These are phyloP conservation scores for Didymosphaeria variabile DNA, from an alignment of 2,329 filamentous ascomycete species.

Conservation along the genomic window DNA sequence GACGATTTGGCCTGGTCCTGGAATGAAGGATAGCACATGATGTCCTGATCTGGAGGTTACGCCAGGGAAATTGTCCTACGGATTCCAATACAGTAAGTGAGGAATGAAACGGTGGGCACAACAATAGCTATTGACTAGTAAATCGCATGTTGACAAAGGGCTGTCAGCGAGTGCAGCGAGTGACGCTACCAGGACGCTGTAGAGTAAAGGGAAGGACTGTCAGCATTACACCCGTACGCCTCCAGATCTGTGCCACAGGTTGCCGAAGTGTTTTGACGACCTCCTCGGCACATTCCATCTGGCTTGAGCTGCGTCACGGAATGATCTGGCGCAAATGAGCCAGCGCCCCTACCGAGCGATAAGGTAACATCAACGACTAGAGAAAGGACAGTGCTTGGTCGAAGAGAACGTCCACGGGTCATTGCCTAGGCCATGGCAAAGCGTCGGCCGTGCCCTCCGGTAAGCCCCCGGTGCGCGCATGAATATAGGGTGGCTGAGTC, in stretches of 20 bases:
- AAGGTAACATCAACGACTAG: constrained; percentile 17
- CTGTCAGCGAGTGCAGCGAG: not conserved
- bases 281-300: not conserved
- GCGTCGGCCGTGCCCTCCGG: not conserved
- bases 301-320: not conserved
- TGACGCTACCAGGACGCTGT: not conserved
- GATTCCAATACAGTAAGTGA: constrained; percentile 1
- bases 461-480: not conserved
- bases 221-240: not conserved
- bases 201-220: not conserved
- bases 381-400: constrained; percentile 1
- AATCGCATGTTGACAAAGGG: not conserved
- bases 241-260: not conserved
- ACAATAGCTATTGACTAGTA: not conserved
- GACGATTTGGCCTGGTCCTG: constrained; percentile 20
- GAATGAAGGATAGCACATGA: constrained; percentile 36
- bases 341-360: not conserved
- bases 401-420: constrained; percentile 12
- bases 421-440: constrained; percentile 25
- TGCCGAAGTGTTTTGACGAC: not conserved
- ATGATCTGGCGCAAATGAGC: constrained; percentile 8
- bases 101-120: constrained; percentile 15
- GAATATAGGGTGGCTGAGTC: not conserved
- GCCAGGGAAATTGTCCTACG: constrained; percentile 11
- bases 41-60: constrained; percentile 26